Conservation (phyloP, 2,329 filamentous ascomycete species). For the Tolypocladium cylindrosporum region DNA sequence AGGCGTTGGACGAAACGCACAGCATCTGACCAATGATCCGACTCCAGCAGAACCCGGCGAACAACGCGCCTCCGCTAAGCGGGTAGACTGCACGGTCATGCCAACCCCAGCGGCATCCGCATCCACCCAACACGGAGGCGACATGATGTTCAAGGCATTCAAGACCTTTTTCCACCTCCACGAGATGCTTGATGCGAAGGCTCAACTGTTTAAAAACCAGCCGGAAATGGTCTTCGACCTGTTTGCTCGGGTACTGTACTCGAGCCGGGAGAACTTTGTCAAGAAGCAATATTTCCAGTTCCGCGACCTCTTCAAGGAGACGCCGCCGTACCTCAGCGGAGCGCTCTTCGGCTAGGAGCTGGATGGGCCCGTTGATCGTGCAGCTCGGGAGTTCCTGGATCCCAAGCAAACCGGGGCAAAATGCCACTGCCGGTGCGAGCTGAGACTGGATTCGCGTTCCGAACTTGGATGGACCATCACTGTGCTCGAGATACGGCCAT, state of each 20-base stretch:
- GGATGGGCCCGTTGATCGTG: conserved; percentile 14
- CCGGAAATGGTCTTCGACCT: conserved; percentile 45
- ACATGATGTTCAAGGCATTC: conserved; percentile 7
- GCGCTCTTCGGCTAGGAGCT: conserved; percentile 15
- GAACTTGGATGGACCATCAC: conserved; percentile 13
- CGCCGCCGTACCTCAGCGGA: conserved; percentile 37
- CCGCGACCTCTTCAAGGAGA: conserved; percentile 49
- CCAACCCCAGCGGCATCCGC: neutral
- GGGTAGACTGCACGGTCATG: conserved; percentile 1
- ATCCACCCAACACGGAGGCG: neutral
- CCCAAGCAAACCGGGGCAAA: conserved; percentile 10
- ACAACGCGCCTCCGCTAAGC: neutral
- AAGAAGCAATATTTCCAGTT: conserved; percentile 55
- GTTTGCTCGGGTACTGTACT: conserved; percentile 50
- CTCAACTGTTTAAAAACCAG: conserved; percentile 17
- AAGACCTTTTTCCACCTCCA: conserved; percentile 53
- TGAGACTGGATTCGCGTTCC: conserved; percentile 10
- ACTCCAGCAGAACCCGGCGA: neutral
- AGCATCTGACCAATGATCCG: neutral
- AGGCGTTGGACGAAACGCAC: conserved; percentile 9
- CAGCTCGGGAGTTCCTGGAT: conserved; percentile 13
- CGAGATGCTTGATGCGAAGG: conserved; percentile 43
- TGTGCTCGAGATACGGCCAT: conserved; percentile 15
- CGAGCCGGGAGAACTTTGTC: conserved; percentile 38
- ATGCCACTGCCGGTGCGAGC: conserved; percentile 21